Evolutionary conservation across 257 asterid genomes (phyloP), one percentile per base, ranked within the genome.

Genomic region (Eustoma russellianum): DNA sequence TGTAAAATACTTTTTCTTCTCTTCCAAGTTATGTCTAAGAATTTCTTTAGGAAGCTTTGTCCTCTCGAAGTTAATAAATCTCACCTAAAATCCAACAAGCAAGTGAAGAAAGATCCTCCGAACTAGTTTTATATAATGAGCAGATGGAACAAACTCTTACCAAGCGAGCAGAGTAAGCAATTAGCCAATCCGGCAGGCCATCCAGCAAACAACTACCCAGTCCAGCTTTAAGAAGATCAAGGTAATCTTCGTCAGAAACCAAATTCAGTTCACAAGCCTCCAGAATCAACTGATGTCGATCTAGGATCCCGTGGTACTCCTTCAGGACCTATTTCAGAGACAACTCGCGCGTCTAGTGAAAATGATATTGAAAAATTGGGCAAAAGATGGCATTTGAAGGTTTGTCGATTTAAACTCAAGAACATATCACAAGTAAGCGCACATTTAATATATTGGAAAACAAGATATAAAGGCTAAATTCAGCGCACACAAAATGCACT

Each of bases 161-260:
- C 85, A 92, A 75, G 55, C 87, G 89, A 55, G 99, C 99, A 38
- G 94, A 43, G 74, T 88, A 92, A 61, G 94, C 93, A 71, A 92
- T 81, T 66, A 92, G 75, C 99, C 99, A 92, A 67, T 88, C 91
- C 40, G 99, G 99, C 64, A 92, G 61, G 48, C 97, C 99, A 66
- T 93, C 97, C 60, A 92, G 97, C 74, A 92, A 79, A 75, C 99
- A 92, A 67, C 95, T 92, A 52, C 99, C 99, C 53, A 92, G 83
- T 57, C 99, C 99, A 57, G 99, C 99, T 78, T 77, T 83, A 45
- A 93, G 77, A 64, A 92, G 78, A 18, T 85, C 99, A 63, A 88
- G 85, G 59, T 83, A 85, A 71, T 92, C 99, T 69, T 92, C 99
- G 68, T 92, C 99, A 44, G 93, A 79, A 60, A 83, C 94, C n/a